Base-by-base conservation (phyloP, 2,329 filamentous ascomycete species). In the Colletotrichum sp. region DNA sequence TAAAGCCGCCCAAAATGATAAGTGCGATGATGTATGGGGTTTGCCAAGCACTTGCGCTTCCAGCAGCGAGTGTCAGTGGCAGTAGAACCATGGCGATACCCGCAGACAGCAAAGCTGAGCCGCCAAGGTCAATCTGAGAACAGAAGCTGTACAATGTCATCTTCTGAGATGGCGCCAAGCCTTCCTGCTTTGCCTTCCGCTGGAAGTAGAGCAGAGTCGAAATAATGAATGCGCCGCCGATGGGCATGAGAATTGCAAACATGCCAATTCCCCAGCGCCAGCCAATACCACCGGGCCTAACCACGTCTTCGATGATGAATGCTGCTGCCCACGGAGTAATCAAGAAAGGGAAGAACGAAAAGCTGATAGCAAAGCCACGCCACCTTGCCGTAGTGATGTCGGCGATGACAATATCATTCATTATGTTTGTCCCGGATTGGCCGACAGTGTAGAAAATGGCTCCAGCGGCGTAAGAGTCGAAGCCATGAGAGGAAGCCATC, bases 181-280 rank as follows among this genome's bases (percentile, higher is more conserved):
- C 79, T 16, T 67, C 60, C 15, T 75, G 77, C 65, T 79, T 79
- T 4, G 79, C 81, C 69, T 79, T 79, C 21, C 60, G 70, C 38
- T 79, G 76, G 30, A 81, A 77, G 55, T 75, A 67, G 18, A 79
- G 65, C 6, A 82, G 28, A 18, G 72, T 71, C 6, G 48, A 77
- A 7, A 82, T 67, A 13, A 75, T 65, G 13, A 79, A 78, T 10
- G 82, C 74, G 0, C 72, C 75, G 15, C 80, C 87, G 30, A 88
- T 83, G 5, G 91, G 90, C 16, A 90, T 79, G 67, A 93, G 88
- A 78, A 93, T 90, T 32, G 88, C 86, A 82, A 91, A 93, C 75
- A 87, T 87, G 26, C 90, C 91, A 78, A 90, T 92, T 3, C 77
- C 80, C 82, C 82, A 83, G 5, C 80, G 78, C 81, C 80, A 83